phyloP scores from a whole-genome alignment of 2,329 filamentous ascomycete genomes.

The Nannizzia gypsea region DNA sequence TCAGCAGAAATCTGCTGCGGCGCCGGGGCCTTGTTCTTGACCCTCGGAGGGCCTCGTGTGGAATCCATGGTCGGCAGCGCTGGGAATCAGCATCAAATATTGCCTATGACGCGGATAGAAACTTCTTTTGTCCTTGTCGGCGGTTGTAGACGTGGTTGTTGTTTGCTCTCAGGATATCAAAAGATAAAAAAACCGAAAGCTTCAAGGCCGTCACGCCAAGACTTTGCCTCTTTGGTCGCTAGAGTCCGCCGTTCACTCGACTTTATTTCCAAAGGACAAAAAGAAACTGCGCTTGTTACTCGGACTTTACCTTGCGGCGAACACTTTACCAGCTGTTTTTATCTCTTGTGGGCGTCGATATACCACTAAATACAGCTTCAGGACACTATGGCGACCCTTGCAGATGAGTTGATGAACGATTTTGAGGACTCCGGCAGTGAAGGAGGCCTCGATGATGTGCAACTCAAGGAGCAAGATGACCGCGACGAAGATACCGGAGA shows the following conservation, averaged over 20 bases:
- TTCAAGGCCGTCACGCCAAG: background rate
- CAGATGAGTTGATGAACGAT: slow-evolving; percentile 84
- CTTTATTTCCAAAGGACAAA: background rate
- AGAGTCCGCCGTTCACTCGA: background rate
- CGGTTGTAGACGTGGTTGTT: no score
- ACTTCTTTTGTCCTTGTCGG: no score
- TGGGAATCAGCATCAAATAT: no score
- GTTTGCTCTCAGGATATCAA: background rate
- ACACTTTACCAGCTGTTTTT: background rate
- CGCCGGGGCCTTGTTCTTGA: slow-evolving; percentile 97
- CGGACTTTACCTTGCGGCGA: background rate
- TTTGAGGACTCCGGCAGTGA: slow-evolving; percentile 80
- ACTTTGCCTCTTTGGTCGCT: background rate
- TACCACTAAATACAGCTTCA: background rate
- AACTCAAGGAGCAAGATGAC: background rate
- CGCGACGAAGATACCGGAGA: background rate
- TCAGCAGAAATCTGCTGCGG: slow-evolving; percentile 88
- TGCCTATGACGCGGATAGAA: no score
- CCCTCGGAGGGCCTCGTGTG: slow-evolving; percentile 78
- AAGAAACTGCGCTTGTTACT: background rate
- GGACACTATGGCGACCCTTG: slow-evolving; percentile 67
- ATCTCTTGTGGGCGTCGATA: background rate
- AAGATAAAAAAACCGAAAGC: background rate
- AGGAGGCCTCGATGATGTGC: slow-evolving; percentile 36
- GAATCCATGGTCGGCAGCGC: slow-evolving; percentile 58